Evolutionary conservation across 768 basidiomycete genomes (phyloP), one percentile per base, ranked within the genome.

Genomic region (Tylopilus rubrobrunneus): DNA sequence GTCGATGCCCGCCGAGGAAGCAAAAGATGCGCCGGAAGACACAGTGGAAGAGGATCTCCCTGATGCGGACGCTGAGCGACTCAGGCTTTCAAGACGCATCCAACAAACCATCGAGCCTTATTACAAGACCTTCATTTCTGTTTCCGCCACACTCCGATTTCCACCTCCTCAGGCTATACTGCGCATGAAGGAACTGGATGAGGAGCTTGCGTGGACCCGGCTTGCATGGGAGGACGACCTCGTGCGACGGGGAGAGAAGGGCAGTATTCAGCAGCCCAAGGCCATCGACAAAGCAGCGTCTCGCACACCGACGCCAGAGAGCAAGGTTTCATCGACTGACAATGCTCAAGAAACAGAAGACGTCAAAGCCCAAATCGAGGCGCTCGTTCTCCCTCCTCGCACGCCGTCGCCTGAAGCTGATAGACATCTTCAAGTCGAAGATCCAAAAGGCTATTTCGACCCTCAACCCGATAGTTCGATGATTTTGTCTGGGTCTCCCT

Each of bases 111-210:
- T 95, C n/a, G 82, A 88, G 39, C 88, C 90, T 2, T 99, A 97
- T 67, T 74, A 78, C 60, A 83, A 76, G 56, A 94, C 90, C 2
- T 92, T 93, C 64, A 89, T 98, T 29, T 98, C 97, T 2, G 90
- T 93, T 41, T 98, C 95, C 3, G 89, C 95, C 0, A 92, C 94
- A 0, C 74, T 98, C 45, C 83, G 92, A 5, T 97, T 97, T 67
- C 90, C 87, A 14, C 93, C 96, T 23, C 97, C 97, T 5, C 87
- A 91, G 64, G 88, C 94, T 7, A 81, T 99, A 39, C 76, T 81
- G 3, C 80, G 81, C 44, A 97, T 98, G 92, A 87, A 89, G 62
- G 86, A 90, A 60, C 74, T 98, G 7, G 94, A 98, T 62, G 81
- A 86, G 23, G 78, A 85, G 51, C 78, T 96, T n/a, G 73, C 78